These are phyloP conservation scores for Rhododendron griersonianum DNA, from an alignment of 148 eudicot species.

Conservation along the genomic window DNA sequence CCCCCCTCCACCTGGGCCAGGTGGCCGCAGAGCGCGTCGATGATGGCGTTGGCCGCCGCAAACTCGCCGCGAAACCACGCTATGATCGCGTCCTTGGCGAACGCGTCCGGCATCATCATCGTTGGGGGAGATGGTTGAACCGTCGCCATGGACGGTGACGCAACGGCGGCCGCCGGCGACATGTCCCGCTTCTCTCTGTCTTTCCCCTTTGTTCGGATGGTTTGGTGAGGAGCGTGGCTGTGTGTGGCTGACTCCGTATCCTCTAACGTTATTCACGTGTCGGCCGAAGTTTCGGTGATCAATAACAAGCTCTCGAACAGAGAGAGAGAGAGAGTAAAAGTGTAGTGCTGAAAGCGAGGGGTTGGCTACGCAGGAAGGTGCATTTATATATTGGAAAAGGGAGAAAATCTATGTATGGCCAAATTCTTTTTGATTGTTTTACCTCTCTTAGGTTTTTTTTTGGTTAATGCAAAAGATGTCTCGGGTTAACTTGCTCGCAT, in stretches of 20 bases:
- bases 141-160: conserved; percentile 22
- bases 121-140: conserved; percentile 10
- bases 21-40: conserved; percentile 80
- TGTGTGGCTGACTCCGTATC: conserved; percentile 32
- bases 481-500: too few species aligned
- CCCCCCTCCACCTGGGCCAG: conserved; percentile 35
- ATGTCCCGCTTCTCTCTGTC: conserved; percentile 13
- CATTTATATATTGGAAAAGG: background rate
- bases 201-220: background rate
- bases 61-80: conserved; percentile 92
- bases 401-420: background rate
- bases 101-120: conserved; percentile 27
- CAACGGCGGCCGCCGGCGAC: conserved; percentile 63
- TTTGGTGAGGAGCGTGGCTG: conserved; percentile 36
- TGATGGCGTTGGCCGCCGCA: conserved; percentile 95
- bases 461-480: too few species aligned
- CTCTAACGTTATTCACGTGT: conserved; percentile 4
- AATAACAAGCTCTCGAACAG: background rate
- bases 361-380: background rate
- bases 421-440: background rate
- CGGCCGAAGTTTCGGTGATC: conserved; percentile 2
- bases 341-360: background rate
- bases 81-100: conserved; percentile 65
- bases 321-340: conserved; percentile 13
- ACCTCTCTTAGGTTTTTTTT: too few species aligned